Conservation (phyloP, 108 stramenopile species). For the Fragilaria crotonensis region DNA sequence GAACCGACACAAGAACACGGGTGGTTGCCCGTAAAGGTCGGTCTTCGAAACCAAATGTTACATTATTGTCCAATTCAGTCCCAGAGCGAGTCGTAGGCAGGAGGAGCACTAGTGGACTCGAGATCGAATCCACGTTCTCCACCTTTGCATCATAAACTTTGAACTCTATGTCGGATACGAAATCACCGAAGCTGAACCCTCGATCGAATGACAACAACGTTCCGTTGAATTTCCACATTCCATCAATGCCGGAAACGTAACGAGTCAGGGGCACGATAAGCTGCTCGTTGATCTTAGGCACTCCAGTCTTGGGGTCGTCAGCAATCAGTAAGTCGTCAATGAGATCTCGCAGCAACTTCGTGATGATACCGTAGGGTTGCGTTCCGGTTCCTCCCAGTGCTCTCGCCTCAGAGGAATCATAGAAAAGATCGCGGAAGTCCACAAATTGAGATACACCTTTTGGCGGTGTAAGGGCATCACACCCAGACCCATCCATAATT, state of each 20-base stretch:
- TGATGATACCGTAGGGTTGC: neutral
- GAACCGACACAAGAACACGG: conserved; percentile 33
- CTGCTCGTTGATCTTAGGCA: conserved; percentile 49
- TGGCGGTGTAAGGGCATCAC: neutral
- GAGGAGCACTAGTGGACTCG: conserved; percentile 40
- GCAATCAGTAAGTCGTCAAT: neutral
- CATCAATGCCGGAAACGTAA: conserved; percentile 47
- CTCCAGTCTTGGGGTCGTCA: conserved; percentile 34
- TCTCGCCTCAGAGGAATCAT: neutral
- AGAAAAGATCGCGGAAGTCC: conserved; percentile 2
- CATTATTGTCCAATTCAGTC: conserved; percentile 47
- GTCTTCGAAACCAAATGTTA: conserved; percentile 34
- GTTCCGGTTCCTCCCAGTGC: neutral
- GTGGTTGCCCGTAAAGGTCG: conserved; percentile 23
- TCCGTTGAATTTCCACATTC: conserved; percentile 17
- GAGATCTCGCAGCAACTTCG: neutral
- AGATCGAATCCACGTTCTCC: conserved; percentile 53
- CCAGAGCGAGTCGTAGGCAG: conserved; percentile 32
- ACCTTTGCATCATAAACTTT: conserved; percentile 40
- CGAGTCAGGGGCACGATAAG: conserved; percentile 46
- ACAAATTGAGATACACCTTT: too few species aligned
- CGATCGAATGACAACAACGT: conserved; percentile 26
- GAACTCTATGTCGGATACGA: conserved; percentile 51
- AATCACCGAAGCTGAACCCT: conserved; percentile 42
- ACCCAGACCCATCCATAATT: neutral